Evolutionary conservation across 1,284 basidiomycete genomes (phyloP).

Genomic region (Prillingera fragicola): DNA sequence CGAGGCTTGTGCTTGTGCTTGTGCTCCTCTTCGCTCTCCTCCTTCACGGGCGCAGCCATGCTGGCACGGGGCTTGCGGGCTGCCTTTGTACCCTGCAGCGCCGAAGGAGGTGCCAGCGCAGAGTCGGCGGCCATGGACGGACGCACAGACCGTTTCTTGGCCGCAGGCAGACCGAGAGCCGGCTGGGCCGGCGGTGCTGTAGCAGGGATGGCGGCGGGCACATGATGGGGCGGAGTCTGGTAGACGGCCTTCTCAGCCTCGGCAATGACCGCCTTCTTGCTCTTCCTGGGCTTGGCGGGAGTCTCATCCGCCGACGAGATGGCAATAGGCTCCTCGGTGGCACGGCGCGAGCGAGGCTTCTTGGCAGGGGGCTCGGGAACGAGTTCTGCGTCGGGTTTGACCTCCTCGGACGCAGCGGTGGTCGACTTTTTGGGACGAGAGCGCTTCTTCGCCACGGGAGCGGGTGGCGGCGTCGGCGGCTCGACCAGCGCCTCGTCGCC

Average conservation of each 20-base stretch:
- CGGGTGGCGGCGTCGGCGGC: constrained; percentile 2
- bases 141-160: background rate
- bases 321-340: constrained; percentile 1
- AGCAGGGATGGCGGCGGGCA: too few relatives aligned
- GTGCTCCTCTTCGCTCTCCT: constrained; percentile 61
- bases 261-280: background rate
- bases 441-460: constrained; percentile 22
- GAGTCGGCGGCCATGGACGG: background rate
- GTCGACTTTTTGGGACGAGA: constrained; percentile 20
- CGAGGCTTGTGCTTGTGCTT: constrained; percentile 15
- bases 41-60: constrained; percentile 50
- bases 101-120: background rate
- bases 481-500: constrained; percentile 16
- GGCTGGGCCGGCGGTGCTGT: background rate
- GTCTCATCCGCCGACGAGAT: too few relatives aligned
- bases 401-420: constrained; percentile 3
- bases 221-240: too few relatives aligned
- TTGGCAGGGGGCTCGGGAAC: constrained; percentile 9
- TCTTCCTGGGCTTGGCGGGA: background rate
- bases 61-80: constrained; percentile 8
- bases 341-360: constrained; percentile 10
- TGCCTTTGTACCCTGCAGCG: background rate
- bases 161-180: background rate
- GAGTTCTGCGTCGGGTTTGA: constrained; percentile 1
- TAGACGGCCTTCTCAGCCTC: too few relatives aligned